Conservation (phyloP, 2,329 filamentous ascomycete species). For the Hypoxylon sp. region DNA sequence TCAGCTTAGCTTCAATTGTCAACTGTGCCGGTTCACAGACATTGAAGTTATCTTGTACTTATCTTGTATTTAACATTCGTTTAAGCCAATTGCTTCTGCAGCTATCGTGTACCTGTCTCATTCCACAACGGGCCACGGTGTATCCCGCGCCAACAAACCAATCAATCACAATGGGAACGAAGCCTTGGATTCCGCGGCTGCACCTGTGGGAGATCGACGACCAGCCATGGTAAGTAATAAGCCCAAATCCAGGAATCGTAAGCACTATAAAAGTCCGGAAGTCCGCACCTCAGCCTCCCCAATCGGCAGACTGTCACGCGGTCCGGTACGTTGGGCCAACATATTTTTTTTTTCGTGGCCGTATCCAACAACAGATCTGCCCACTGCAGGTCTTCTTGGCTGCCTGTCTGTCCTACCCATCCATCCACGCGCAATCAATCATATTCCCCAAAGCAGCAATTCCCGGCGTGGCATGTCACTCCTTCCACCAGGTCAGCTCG, state of each 20-base stretch:
- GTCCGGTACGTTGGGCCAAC: conserved; percentile 35
- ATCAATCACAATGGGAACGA: conserved; percentile 52
- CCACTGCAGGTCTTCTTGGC: conserved; percentile 29
- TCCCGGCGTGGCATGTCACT: neutral
- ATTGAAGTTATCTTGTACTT: conserved; percentile 5
- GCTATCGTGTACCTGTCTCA: neutral
- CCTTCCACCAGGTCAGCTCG: neutral
- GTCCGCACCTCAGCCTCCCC: conserved; percentile 33
- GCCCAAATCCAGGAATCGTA: conserved; percentile 13
- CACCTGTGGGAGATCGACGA: conserved; percentile 79
- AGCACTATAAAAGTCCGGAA: conserved; percentile 35
- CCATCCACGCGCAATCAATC: neutral
- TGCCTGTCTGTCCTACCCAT: conserved; percentile 5
- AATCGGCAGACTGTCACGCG: conserved; percentile 25
- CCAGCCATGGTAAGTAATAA: conserved; percentile 69
- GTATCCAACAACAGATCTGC: conserved; percentile 34
- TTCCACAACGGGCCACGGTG: neutral
- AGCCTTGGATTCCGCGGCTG: conserved; percentile 68
- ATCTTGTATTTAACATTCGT: no score
- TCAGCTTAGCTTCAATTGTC: conserved; percentile 18
- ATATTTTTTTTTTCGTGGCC: conserved; percentile 22
- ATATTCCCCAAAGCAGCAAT: conserved; percentile 2
- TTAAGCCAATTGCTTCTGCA: conserved; percentile 6
- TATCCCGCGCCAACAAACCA: conserved; percentile 10
- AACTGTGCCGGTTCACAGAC: conserved; percentile 26